phyloP scores from a whole-genome alignment of 2,329 filamentous ascomycete genomes.

The Byssoonygena ceratinophila region DNA sequence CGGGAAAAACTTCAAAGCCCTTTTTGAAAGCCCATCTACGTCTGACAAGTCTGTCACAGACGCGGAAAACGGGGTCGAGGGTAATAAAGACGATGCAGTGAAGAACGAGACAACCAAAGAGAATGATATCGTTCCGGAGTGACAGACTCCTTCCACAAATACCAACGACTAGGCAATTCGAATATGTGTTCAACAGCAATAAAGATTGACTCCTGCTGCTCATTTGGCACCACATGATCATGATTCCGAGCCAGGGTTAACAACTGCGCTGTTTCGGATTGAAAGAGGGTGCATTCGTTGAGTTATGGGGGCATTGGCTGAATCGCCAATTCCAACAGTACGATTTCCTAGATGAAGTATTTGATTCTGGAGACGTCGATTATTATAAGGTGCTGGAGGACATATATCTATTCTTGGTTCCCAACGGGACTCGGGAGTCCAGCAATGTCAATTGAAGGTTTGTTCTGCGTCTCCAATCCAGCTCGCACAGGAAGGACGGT shows the following conservation, averaged over 20 bases:
- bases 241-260: not conserved
- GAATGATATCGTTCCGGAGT: not conserved
- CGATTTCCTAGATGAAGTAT: no score
- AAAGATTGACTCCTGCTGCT: not conserved
- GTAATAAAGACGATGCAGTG: not conserved
- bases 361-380: no score
- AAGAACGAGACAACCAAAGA: conserved; percentile 4
- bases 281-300: no score
- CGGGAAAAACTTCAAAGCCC: conserved; percentile 54
- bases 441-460: no score
- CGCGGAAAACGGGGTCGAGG: conserved; percentile 10
- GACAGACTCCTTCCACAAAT: not conserved
- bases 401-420: no score
- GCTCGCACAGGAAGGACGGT: no score
- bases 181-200: not conserved
- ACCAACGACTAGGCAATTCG: not conserved
- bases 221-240: not conserved
- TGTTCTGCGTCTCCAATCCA: no score
- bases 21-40: conserved; percentile 32
- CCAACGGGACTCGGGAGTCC: no score
- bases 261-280: not conserved
- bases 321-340: no score
- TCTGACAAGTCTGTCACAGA: conserved; percentile 2
- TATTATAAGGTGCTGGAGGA: no score
- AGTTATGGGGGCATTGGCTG: no score